phyloP scores from a whole-genome alignment of 352 stramenopile genomes.

The Halophytophthora batemanensis region DNA sequence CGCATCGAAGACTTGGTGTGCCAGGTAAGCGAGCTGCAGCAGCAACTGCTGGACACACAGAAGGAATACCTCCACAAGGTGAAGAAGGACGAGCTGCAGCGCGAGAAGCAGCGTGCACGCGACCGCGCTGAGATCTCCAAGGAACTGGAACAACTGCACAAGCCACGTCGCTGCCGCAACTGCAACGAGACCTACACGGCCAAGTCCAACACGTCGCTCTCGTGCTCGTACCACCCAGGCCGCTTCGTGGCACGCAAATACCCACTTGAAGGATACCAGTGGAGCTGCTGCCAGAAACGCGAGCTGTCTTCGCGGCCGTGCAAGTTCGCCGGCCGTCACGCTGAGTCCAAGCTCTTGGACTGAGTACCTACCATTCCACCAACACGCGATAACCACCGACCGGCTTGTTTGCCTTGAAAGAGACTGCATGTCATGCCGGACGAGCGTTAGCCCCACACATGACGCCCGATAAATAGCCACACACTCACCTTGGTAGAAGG shows the following conservation, averaged over 20 bases:
- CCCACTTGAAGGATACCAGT: conserved; percentile 78
- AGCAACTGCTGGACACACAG: conserved; percentile 73
- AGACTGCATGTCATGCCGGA: conserved; percentile 62
- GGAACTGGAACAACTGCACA: conserved; percentile 72
- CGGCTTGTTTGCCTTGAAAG: conserved; percentile 28
- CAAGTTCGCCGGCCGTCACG: conserved; percentile 77
- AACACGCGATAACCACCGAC: conserved; percentile 8
- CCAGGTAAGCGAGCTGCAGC: conserved; percentile 64
- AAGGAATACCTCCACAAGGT: conserved; percentile 80
- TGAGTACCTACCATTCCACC: conserved; percentile 12
- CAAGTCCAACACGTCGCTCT: conserved; percentile 81
- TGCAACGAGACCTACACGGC: conserved; percentile 82
- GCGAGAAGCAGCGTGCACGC: conserved; percentile 64
- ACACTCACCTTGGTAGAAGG: too few relatives aligned
- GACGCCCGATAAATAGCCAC: neutral
- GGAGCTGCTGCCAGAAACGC: conserved; percentile 81
- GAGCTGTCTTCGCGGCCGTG: conserved; percentile 72
- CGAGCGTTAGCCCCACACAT: conserved; percentile 48
- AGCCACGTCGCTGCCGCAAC: conserved; percentile 71
- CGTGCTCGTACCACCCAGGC: conserved; percentile 74
- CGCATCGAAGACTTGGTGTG: conserved; percentile 76
- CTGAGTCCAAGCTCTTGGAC: conserved; percentile 63
- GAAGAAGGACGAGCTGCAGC: conserved; percentile 65
- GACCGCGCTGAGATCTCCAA: conserved; percentile 67
- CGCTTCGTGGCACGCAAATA: conserved; percentile 76